A percentile compares a stretch with the other conserved stretches of the same genome.
Evolutionary conservation across 306 rosid genomes (phyloP).

Genomic region (Cicer bijugum): DNA sequence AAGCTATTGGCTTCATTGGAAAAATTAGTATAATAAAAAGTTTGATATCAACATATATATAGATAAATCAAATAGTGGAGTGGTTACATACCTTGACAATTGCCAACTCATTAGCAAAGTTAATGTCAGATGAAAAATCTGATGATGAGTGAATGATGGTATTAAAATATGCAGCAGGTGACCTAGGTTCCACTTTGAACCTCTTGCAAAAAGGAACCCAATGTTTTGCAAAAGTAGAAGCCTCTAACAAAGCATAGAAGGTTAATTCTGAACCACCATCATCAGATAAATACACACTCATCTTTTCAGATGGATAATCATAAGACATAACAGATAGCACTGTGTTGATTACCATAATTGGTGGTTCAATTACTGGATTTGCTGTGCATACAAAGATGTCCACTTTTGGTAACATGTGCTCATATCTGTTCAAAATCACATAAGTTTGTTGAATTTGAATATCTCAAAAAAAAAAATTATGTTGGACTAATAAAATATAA

Average conservation of each 20-base stretch:
- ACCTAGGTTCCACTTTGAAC: conserved; percentile 65
- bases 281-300: conserved; percentile 78
- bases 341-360: conserved; percentile 77
- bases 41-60: not conserved
- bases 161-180: conserved; percentile 73
- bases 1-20: too few species aligned
- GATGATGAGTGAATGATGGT: conserved; percentile 33
- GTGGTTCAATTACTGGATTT: conserved; percentile 73
- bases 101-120: conserved; percentile 31
- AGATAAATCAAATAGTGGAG: not conserved
- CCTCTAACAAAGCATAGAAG: conserved; percentile 68
- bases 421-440: conserved; percentile 49
- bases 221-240: conserved; percentile 71
- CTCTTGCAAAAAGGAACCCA: conserved; percentile 83
- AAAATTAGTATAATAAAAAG: too few species aligned
- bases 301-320: conserved; percentile 74
- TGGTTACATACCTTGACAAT: conserved; percentile 52
- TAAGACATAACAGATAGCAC: conserved; percentile 79
- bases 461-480: too few species aligned
- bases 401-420: conserved; percentile 58
- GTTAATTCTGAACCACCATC: conserved; percentile 76
- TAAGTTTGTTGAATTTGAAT: too few species aligned
- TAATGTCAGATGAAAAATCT: not conserved
- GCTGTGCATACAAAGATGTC: conserved; percentile 92
- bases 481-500: too few species aligned